phyloP scores from a whole-genome alignment of 176 grass and related monocot genomes.

The Hordeum vulgare region DNA sequence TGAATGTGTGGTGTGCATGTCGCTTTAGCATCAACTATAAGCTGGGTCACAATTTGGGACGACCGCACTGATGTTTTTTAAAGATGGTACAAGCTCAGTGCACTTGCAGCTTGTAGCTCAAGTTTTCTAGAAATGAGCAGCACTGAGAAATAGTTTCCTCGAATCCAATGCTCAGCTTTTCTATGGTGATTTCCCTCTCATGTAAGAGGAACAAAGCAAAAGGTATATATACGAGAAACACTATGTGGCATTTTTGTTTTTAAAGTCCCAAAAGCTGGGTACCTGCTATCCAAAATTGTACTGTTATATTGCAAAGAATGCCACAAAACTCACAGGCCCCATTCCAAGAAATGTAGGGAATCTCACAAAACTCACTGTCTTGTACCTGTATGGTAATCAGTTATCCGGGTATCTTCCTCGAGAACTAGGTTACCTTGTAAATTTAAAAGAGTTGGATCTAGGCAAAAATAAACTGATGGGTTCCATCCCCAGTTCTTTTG shows the following conservation, averaged over 20 bases:
- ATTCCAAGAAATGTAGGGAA: no score
- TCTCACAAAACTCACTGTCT: no score
- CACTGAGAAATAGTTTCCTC: no score
- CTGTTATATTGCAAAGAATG: neutral
- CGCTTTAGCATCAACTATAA: neutral
- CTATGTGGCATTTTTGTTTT: neutral
- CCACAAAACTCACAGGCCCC: no score
- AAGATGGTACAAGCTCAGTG: neutral
- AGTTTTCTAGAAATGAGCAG: no score
- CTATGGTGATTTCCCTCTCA: neutral
- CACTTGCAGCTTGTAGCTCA: no score
- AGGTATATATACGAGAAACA: neutral
- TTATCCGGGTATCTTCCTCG: no score
- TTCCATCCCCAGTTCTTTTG: no score
- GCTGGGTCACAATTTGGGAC: neutral
- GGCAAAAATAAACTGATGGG: no score
- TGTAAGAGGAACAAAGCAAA: neutral
- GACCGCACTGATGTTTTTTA: neutral
- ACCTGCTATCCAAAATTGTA: neutral
- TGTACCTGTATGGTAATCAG: no score
- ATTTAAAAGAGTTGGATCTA: no score
- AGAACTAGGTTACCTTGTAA: no score
- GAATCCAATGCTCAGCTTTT: neutral
- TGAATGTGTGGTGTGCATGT: neutral
- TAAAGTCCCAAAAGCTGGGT: neutral